A percentile compares a stretch with the other conserved stretches of the same genome.
These are phyloP conservation scores for Sabuloglossum arenarium DNA, from an alignment of 495 filamentous ascomycete genomes.

Conservation along the genomic window DNA sequence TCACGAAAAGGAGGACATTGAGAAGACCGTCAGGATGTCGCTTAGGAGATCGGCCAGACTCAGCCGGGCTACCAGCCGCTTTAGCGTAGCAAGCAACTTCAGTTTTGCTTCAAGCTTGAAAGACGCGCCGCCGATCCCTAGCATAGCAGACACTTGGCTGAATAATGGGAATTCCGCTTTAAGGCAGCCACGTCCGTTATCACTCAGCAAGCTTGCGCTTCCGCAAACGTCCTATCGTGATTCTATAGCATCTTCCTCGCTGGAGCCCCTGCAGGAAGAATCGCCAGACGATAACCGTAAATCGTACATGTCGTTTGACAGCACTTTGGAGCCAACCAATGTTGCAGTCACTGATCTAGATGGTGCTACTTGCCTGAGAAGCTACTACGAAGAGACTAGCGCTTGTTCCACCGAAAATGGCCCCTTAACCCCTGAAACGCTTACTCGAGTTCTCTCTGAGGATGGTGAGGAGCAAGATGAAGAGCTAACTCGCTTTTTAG, in stretches of 20 bases:
- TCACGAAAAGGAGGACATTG: constrained; percentile 78
- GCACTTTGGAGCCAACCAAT: constrained; percentile 40
- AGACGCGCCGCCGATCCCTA: constrained; percentile 83
- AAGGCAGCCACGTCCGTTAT: constrained; percentile 33
- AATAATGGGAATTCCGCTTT: constrained; percentile 31
- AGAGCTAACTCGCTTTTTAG: constrained; percentile 39
- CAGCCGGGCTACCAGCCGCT: constrained; percentile 73
- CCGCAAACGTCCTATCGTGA: constrained; percentile 47
- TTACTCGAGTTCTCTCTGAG: constrained; percentile 38
- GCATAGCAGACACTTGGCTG: constrained; percentile 85
- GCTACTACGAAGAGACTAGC: constrained; percentile 68
- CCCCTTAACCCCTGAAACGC: constrained; percentile 41
- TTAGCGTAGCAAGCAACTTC: constrained; percentile 84
- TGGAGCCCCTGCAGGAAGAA: constrained; percentile 82
- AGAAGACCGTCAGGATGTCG: constrained; percentile 78
- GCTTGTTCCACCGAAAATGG: constrained; percentile 28
- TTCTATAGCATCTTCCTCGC: constrained; percentile 66
- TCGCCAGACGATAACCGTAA: constrained; percentile 83
- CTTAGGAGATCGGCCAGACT: constrained; percentile 73
- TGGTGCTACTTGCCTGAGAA: constrained; percentile 41
- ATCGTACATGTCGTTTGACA: constrained; percentile 91
- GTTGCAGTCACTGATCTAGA: constrained; percentile 57
- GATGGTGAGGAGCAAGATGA: constrained; percentile 77
- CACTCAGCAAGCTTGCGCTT: constrained; percentile 36
- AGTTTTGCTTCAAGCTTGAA: constrained; percentile 80